Evolutionary conservation across 306 rosid genomes (phyloP).

Genomic region (Dicorynia guianensis): DNA sequence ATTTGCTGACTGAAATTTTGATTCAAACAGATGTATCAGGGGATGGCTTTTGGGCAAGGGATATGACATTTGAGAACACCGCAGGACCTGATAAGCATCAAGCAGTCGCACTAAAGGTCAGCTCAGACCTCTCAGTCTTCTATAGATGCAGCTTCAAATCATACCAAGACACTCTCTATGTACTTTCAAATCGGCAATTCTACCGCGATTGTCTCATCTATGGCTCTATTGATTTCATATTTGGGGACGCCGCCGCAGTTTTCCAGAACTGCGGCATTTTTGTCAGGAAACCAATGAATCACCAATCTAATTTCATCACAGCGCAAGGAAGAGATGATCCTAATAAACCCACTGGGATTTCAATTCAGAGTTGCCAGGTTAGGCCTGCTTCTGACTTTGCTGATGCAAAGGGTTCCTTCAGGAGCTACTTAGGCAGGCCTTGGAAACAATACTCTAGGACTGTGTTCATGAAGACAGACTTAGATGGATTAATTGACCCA

Average conservation of each 20-base stretch:
- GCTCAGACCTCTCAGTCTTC: constrained; percentile 38
- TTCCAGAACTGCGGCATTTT: constrained; percentile 54
- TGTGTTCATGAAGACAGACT: constrained; percentile 43
- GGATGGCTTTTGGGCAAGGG: constrained; percentile 84
- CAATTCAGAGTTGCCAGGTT: constrained; percentile 40
- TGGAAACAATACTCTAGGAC: constrained; percentile 57
- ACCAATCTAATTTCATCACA: constrained; percentile 52
- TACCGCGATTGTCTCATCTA: constrained; percentile 50
- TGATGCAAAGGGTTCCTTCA: background rate
- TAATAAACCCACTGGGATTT: constrained; percentile 31
- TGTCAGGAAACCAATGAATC: constrained; percentile 42
- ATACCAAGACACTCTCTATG: constrained; percentile 56
- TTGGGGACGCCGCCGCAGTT: constrained; percentile 43
- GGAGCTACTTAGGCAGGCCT: constrained; percentile 51
- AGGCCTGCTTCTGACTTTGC: constrained; percentile 26
- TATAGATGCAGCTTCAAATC: constrained; percentile 7
- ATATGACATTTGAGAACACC: constrained; percentile 50
- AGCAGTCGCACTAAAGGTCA: constrained; percentile 52
- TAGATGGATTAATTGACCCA: constrained; percentile 51
- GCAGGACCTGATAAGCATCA: constrained; percentile 52
- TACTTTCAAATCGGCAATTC: constrained; percentile 54
- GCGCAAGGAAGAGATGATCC: constrained; percentile 44
- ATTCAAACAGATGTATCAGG: constrained; percentile 63
- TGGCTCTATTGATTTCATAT: constrained; percentile 41
- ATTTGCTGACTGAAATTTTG: background rate